Percentiles rank a stretch among this genome's conserved stretches.
phyloP scores from a whole-genome alignment of 495 filamentous ascomycete genomes.

The Hyaloscypha hepaticicola region DNA sequence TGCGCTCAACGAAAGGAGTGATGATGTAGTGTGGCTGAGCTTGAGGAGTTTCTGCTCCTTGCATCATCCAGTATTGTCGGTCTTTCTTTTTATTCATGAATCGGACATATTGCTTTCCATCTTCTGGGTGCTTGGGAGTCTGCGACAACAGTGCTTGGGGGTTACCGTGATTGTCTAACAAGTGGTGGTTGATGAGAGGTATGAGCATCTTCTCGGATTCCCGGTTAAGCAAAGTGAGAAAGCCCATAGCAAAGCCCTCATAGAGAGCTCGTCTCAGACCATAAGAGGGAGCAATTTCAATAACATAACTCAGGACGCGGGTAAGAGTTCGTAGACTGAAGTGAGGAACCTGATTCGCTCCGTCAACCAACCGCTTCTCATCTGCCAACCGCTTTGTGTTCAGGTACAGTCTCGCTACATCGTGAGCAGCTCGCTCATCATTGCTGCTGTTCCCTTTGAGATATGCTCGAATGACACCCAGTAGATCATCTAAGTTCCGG shows the following conservation, averaged over 20 bases:
- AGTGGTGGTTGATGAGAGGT: slow-evolving; percentile 76
- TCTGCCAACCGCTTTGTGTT: slow-evolving; percentile 80
- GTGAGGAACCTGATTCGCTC: slow-evolving; percentile 88
- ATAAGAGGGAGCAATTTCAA: slow-evolving; percentile 79
- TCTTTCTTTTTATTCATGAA: slow-evolving; percentile 59
- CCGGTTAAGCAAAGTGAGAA: slow-evolving; percentile 78
- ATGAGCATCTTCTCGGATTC: slow-evolving; percentile 74
- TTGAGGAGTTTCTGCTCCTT: slow-evolving; percentile 62
- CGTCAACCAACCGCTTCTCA: slow-evolving; percentile 83
- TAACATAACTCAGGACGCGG: slow-evolving; percentile 80
- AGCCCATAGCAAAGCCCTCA: slow-evolving; percentile 99
- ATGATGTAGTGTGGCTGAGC: slow-evolving; percentile 90
- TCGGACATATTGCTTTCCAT: slow-evolving; percentile 76
- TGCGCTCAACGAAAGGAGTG: slow-evolving; percentile 90
- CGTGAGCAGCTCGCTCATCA: slow-evolving; percentile 64
- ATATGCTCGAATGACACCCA: slow-evolving; percentile 83
- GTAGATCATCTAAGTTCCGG: slow-evolving; percentile 74
- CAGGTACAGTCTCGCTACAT: slow-evolving; percentile 82
- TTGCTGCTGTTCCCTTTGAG: slow-evolving; percentile 65
- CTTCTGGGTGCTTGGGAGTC: slow-evolving; percentile 69
- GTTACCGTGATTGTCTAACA: slow-evolving; percentile 68
- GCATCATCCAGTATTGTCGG: slow-evolving; percentile 88
- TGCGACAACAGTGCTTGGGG: slow-evolving; percentile 66
- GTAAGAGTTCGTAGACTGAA: slow-evolving; percentile 97
- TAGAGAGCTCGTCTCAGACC: slow-evolving; percentile 84